These are phyloP conservation scores for Sphagnum fallax DNA, from an alignment of 228 moss, liverwort and hornwort species.

Conservation along the genomic window DNA sequence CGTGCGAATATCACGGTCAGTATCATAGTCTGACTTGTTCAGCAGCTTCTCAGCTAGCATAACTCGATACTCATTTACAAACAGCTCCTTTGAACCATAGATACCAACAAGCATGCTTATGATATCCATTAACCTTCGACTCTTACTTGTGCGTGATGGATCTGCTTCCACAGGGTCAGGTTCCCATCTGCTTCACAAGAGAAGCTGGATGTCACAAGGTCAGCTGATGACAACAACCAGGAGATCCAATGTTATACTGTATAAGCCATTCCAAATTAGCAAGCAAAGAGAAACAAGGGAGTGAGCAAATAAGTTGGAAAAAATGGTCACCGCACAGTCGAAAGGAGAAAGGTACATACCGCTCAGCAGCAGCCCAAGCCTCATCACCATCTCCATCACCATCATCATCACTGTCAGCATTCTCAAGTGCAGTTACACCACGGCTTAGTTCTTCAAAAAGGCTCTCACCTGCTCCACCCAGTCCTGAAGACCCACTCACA, in stretches of 20 bases:
- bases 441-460: slow-evolving; percentile 95
- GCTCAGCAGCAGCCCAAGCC: slow-evolving; percentile 97
- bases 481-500: slow-evolving; percentile 69
- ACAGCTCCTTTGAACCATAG: slow-evolving; percentile 97
- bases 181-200: slow-evolving; percentile 67
- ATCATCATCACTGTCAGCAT: slow-evolving; percentile 97
- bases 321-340: too few species aligned
- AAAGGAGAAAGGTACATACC: slow-evolving; percentile 22
- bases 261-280: too few species aligned
- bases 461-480: slow-evolving; percentile 86
- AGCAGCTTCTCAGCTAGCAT: slow-evolving; percentile 97
- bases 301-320: too few species aligned
- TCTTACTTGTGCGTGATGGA: slow-evolving; percentile 94
- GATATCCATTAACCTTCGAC: slow-evolving; percentile 96
- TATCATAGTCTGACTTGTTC: slow-evolving; percentile 87
- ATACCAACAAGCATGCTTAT: slow-evolving; percentile 98
- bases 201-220: too few species aligned
- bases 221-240: background rate
- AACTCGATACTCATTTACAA: slow-evolving; percentile 97
- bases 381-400: slow-evolving; percentile 81
- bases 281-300: too few species aligned
- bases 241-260: background rate
- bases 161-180: slow-evolving; percentile 99
- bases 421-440: slow-evolving; percentile 76
- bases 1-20: slow-evolving; percentile 94